Base-by-base conservation (phyloP, 768 basidiomycete species). In the Pleurotus cornucopiae region DNA sequence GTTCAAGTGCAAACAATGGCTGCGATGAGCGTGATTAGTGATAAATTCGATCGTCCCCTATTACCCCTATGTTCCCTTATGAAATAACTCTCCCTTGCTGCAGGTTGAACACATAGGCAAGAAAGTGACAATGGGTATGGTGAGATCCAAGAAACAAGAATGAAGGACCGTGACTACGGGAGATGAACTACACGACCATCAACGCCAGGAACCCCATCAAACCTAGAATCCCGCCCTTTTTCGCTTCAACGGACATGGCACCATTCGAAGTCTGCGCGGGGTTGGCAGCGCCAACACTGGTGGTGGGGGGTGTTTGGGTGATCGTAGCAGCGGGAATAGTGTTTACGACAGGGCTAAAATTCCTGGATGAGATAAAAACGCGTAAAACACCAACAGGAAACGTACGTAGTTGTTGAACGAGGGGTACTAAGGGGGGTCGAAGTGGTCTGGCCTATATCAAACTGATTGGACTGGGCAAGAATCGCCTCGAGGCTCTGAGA, bases 381-480 rank as follows among this genome's bases (percentile, higher is more conserved):
- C 13, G 21, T 46, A 26, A 14, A 46, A n/a, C n/a, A 23, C 21
- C 13, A 37, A 20, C 5, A 41, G 41, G 41, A 11, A 44, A 53
- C 25, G 3, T 12, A 41, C 46, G 30, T 70, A 68, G 47, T 67
- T 59, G 43, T 61, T 56, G 25, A 69, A 61, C 51, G 54, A 14
- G 43, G 23, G 23, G 37, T n/a, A n/a, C 38, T 53, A 11, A 16
- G 23, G 7, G 41, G 40, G 23, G 13, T 6, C 6, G 65, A 55
- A 26, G 66, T 61, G 13, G 71, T 54, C 2, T 66, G 56, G 13
- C 65, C 68, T 53, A 81, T 77, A 45, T 62, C 70, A 69, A 93
- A 94, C 55, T 81, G 65, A 23, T 55, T 51, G 14, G 89, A 91
- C 70, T 94, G 90, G 39, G 91, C 89, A 53, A 83, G 77, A 61